Evolutionary conservation across 495 filamentous ascomycete species (phyloP).

Genomic region (Entonaema liquescens): DNA sequence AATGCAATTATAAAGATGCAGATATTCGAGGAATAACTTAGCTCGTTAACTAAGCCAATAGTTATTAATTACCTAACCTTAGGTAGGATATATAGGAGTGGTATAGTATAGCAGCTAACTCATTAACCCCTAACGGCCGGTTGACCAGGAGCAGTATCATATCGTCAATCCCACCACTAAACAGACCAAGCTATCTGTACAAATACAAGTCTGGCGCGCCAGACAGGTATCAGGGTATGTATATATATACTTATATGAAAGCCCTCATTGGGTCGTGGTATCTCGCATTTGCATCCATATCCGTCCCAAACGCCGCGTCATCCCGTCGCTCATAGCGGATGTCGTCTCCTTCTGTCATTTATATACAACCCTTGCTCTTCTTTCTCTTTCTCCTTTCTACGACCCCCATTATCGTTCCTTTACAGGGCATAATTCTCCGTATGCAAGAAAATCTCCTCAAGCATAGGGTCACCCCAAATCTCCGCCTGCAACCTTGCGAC

Average conservation of each 20-base stretch:
- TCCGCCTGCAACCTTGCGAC: slow-evolving; percentile 83
- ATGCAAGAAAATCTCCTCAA: slow-evolving; percentile 94
- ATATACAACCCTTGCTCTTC: slow-evolving; percentile 1
- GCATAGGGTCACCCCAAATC: slow-evolving; percentile 77
- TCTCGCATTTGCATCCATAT: neutral
- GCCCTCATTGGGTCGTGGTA: slow-evolving; percentile 7
- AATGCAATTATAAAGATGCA: too few species aligned
- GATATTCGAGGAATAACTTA: too few species aligned
- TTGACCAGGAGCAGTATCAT: neutral
- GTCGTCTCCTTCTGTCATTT: neutral
- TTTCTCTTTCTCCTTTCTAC: neutral
- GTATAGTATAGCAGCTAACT: slow-evolving; percentile 1
- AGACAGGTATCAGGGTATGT: neutral
- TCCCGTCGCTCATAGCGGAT: neutral
- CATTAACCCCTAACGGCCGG: slow-evolving; percentile 1
- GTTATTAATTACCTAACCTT: neutral
- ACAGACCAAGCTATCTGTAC: neutral
- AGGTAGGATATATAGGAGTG: neutral
- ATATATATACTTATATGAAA: slow-evolving; percentile 2
- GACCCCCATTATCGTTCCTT: neutral
- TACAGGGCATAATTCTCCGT: slow-evolving; percentile 92
- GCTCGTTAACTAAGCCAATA: too few species aligned
- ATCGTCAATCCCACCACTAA: neutral
- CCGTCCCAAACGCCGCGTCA: slow-evolving; percentile 7
- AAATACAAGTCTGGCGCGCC: neutral